phyloP scores from a whole-genome alignment of 2,329 filamentous ascomycete species.

The Seiridium unicorne region DNA sequence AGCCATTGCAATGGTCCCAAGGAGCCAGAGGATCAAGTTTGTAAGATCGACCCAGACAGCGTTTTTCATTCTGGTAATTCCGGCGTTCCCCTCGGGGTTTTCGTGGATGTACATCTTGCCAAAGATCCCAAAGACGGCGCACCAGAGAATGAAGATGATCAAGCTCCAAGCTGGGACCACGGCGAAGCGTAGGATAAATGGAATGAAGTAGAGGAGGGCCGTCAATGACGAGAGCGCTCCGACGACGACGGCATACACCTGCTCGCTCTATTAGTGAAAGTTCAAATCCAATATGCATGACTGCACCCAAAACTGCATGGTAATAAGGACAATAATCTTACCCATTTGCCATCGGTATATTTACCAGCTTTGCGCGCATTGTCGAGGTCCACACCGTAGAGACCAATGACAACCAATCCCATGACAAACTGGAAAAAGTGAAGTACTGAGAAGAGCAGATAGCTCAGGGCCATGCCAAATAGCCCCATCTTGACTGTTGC shows the following conservation, averaged over 20 bases:
- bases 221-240: conserved; percentile 65
- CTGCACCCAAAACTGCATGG: neutral
- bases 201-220: conserved; percentile 62
- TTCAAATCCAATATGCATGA: neutral
- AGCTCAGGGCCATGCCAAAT: conserved; percentile 42
- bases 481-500: conserved; percentile 38
- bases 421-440: conserved; percentile 77
- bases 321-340: conserved; percentile 33
- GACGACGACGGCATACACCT: conserved; percentile 72
- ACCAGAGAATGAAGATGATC: conserved; percentile 75
- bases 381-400: conserved; percentile 72
- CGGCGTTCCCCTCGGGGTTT: conserved; percentile 60
- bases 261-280: neutral
- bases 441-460: conserved; percentile 57
- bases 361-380: conserved; percentile 46
- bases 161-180: conserved; percentile 66
- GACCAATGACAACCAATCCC: conserved; percentile 72
- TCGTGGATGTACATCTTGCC: conserved; percentile 75
- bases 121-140: conserved; percentile 80
- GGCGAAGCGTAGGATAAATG: conserved; percentile 54
- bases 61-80: conserved; percentile 76
- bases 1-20: conserved; percentile 54
- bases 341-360: conserved; percentile 67
- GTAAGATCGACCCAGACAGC: conserved; percentile 81
- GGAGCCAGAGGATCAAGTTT: conserved; percentile 74